Evolutionary conservation across 306 rosid genomes (phyloP), one percentile per base, ranked within the genome.

Genomic region (Corylus americana): DNA sequence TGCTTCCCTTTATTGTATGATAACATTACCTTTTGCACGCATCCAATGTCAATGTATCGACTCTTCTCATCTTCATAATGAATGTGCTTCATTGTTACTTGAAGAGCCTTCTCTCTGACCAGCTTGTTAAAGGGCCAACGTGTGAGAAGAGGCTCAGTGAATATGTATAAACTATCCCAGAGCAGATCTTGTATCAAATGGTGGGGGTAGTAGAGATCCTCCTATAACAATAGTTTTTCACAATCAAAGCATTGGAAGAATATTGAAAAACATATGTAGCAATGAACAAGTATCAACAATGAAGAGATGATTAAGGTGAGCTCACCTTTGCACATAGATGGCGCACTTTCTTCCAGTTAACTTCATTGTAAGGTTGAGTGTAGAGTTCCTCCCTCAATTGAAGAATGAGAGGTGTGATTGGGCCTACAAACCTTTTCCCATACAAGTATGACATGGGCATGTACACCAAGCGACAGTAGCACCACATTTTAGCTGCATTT

Each of bases 381-480:
- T 75, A 78, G 16, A 89, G 85, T 48, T 91, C 98, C 55, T 83
- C 85, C 47, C 93, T 86, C 74, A 90, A 78, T 14, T 90, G 83
- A 37, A 75, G 79, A 57, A 93, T 84, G 3, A 93, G 92, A 57
- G 93, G 92, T 50, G 98, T 93, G 79, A 91, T 91, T 54, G 86
- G 88, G 16, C 92, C 97, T 48, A 90, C 91, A 79, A 91, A 93
- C 64, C 86, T 83, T 75, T 79, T 89, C 5, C 97, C 97, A 16
- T 89, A 91, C 20, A 93, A 79, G 79, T 91, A 93, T 0, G 97
- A 93, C 95, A 93, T 91, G 7, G 95, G 92, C 87, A 93, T 80
- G 86, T 86, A 91, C 2, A 88, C 87, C 87, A 89, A 31, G 14
- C 98, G 93, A 18, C 91, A 91, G 55, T 90, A 91, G 79, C 97